Evolutionary conservation across 805 yeast genomes (phyloP).

Genomic region (Candida maesae): DNA sequence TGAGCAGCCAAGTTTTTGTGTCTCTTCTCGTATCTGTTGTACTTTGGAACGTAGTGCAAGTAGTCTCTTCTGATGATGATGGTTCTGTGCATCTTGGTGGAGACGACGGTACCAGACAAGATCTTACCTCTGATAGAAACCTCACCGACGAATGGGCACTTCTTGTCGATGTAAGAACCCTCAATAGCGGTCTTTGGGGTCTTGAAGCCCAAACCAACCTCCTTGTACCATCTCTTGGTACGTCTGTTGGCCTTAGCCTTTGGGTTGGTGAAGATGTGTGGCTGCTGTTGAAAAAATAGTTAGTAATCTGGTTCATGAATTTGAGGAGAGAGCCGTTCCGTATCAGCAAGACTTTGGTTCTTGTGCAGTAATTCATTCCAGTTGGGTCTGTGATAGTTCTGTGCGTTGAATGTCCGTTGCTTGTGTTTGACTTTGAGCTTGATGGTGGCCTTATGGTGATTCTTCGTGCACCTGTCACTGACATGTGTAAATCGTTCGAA

Average conservation of each 20-base stretch:
- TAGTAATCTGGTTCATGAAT: constrained; percentile 30
- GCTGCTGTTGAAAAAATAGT: constrained; percentile 65
- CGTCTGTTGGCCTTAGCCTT: constrained; percentile 97
- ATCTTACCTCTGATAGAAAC: constrained; percentile 99
- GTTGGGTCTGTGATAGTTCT: too few relatives aligned
- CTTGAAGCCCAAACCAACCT: constrained; percentile 99
- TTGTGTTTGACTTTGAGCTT: too few relatives aligned
- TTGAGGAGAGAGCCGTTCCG: neutral
- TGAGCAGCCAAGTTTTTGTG: constrained; percentile 99
- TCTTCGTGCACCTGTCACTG: too few relatives aligned
- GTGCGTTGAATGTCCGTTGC: too few relatives aligned
- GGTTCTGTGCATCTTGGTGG: constrained; percentile 99
- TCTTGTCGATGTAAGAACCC: constrained; percentile 99
- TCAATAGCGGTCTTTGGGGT: constrained; percentile 98
- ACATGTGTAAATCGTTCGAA: too few relatives aligned
- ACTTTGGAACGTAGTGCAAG: constrained; percentile 99
- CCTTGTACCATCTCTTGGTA: constrained; percentile 99
- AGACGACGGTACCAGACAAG: constrained; percentile 98
- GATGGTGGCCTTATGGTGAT: too few relatives aligned
- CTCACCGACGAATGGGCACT: constrained; percentile 98
- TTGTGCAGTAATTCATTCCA: too few relatives aligned
- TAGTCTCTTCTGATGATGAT: constrained; percentile 99
- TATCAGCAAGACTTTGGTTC: too few relatives aligned
- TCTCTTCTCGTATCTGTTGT: constrained; percentile 99
- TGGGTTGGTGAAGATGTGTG: constrained; percentile 99